Evolutionary conservation across 108 stramenopile genomes (phyloP).

Genomic region (Nitzschia sp.): DNA sequence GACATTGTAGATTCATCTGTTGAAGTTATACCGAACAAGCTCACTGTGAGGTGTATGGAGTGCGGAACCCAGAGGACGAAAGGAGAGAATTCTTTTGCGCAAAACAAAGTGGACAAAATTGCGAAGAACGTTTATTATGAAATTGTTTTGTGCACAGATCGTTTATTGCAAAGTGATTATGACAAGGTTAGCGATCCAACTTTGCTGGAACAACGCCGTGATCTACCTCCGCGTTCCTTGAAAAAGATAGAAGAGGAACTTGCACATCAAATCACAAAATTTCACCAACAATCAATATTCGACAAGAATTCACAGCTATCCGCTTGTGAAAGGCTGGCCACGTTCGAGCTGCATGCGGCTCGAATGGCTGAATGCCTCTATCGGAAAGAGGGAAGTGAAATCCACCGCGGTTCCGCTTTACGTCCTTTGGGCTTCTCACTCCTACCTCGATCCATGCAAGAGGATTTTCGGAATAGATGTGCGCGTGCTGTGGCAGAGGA

Average conservation of each 20-base stretch:
- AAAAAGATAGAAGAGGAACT: constrained; percentile 1
- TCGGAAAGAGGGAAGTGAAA: constrained; percentile 8
- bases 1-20: constrained; percentile 9
- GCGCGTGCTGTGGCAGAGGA: neutral
- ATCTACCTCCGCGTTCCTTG: constrained; percentile 9
- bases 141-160: constrained; percentile 6
- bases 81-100: neutral
- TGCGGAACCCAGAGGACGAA: neutral
- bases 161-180: constrained; percentile 8
- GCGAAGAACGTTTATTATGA: neutral
- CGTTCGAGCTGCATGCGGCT: neutral
- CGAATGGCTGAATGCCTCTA: constrained; percentile 14
- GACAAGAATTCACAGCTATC: neutral
- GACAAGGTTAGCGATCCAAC: neutral
- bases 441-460: neutral
- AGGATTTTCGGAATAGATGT: constrained; percentile 1
- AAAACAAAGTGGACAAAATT: neutral
- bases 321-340: constrained; percentile 1
- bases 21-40: constrained; percentile 10
- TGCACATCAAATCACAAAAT: constrained; percentile 11
- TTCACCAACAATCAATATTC: neutral
- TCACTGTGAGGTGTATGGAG: neutral
- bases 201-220: constrained; percentile 9
- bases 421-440: constrained; percentile 5
- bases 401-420: constrained; percentile 6